Percentiles rank a stretch among this genome's conserved stretches.
Conservation (phyloP, 345 rosid species). For the Arabidopsis suecica region DNA sequence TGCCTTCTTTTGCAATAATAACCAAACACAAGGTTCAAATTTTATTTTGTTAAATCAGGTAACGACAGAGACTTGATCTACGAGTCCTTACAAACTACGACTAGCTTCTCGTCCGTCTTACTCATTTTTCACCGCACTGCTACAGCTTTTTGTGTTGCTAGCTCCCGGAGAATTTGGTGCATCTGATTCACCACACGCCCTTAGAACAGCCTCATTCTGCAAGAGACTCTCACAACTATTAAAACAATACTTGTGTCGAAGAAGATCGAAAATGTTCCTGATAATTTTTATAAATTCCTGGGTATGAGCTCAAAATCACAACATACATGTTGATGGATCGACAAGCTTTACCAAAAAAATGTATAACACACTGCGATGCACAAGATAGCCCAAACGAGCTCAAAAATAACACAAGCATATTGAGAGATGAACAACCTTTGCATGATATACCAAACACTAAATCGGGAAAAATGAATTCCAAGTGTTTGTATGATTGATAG, state of each 20-base stretch:
- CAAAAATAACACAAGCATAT: neutral
- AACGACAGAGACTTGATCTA: constrained; percentile 22
- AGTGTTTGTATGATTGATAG: neutral
- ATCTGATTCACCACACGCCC: constrained; percentile 61
- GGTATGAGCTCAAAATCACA: neutral
- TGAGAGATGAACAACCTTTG: neutral
- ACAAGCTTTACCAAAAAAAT: neutral
- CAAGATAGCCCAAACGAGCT: neutral
- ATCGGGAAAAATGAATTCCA: neutral
- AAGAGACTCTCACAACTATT: constrained; percentile 21
- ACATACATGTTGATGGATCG: neutral
- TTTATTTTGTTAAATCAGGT: constrained; percentile 16
- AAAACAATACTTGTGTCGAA: neutral
- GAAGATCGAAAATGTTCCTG: too few relatives aligned
- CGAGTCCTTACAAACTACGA: constrained; percentile 11
- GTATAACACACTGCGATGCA: neutral
- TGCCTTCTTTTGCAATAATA: neutral
- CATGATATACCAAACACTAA: neutral
- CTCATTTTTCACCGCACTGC: constrained; percentile 33
- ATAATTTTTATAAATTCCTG: neutral
- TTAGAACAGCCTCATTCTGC: constrained; percentile 79
- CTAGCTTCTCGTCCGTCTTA: constrained; percentile 26
- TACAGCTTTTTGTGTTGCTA: constrained; percentile 33
- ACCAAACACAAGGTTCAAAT: constrained; percentile 20
- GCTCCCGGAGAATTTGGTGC: constrained; percentile 45